Base-by-base conservation (phyloP, 495 filamentous ascomycete species). In the Penicillium alfredii region DNA sequence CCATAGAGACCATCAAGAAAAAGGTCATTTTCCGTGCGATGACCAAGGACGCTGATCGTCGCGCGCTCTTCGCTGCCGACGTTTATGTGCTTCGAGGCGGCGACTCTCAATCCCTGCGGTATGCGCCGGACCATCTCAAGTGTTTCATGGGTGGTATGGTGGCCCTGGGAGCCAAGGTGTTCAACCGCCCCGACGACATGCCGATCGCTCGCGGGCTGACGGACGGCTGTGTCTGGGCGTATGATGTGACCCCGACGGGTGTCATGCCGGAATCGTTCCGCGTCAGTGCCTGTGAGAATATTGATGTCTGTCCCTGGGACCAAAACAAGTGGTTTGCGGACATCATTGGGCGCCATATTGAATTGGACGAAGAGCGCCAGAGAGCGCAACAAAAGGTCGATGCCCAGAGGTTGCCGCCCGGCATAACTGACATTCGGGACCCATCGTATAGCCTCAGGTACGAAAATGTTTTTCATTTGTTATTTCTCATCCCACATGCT, bases 1-100 rank as follows among this genome's bases (percentile, higher is more conserved):
- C 81, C 8, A 74, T 81, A 13, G 74, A 81, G 1, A 68, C 77
- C 1, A 79, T 85, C 37, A 87, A 83, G 41, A 72, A 89, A 27
- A 69, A 84, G 35, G 68, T 97, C 20, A 74, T 97, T 28, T 97
- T 81, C 68, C 78, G 88, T 4, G 73, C 72, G 1, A 90, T 92
- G 85, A 74, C 78, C 12, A 70, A 78, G n/a, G 78, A 81, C 28
- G 72, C 54, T 18, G 39, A 82, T 25, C 74, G 70, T 6, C 80
- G 94, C 45, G 75, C 96, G 17, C 73, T 97, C 8, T 81, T 97
- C 49, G 72, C 82, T 4, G 74, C 84, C 22, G 73, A 75, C 38
- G 67, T 63, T 8, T 42, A 51, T 5, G 58, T 51, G 0, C 19
- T 42, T 15, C 40, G 40, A 16, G 42, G 47, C 0, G 56, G 59